A percentile compares a stretch with the other conserved stretches of the same genome.
Conservation (phyloP, 2,329 filamentous ascomycete genomes). For the Plectosphaerella plurivora region DNA sequence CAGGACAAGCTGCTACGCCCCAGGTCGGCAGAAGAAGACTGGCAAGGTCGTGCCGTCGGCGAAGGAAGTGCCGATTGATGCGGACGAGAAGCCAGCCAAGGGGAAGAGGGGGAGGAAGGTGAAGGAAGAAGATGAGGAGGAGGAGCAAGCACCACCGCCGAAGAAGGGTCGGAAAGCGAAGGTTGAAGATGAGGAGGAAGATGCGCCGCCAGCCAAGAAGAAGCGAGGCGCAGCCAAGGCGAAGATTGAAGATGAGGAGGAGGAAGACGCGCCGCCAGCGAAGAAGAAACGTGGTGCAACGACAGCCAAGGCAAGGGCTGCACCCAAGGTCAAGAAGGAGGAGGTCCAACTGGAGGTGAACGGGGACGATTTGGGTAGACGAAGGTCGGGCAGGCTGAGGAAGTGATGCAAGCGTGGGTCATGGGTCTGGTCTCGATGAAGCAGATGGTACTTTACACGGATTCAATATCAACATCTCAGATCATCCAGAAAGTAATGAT, state of each 20-base stretch:
- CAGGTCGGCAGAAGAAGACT: slow-evolving; percentile 78
- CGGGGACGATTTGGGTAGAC: slow-evolving; percentile 10
- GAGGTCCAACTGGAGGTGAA: slow-evolving; percentile 1
- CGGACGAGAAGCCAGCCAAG: slow-evolving; percentile 17
- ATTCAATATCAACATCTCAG: no score
- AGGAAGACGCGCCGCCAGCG: slow-evolving; percentile 1
- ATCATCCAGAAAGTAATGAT: no score
- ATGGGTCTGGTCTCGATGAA: no score
- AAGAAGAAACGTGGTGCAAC: neutral
- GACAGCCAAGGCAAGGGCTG: slow-evolving; percentile 1
- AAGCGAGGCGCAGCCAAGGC: slow-evolving; percentile 12
- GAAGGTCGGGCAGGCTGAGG: slow-evolving; percentile 23
- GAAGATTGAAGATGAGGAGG: slow-evolving; percentile 20
- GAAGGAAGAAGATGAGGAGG: slow-evolving; percentile 19
- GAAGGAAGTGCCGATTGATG: slow-evolving; percentile 36
- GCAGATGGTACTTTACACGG: no score
- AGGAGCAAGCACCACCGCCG: slow-evolving; percentile 15
- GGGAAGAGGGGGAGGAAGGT: slow-evolving; percentile 15
- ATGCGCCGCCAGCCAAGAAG: slow-evolving; percentile 13
- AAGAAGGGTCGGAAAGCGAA: slow-evolving; percentile 22
- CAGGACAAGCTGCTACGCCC: slow-evolving; percentile 85
- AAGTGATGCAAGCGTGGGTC: slow-evolving; percentile 5
- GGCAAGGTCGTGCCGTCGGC: slow-evolving; percentile 34
- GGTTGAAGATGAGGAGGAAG: slow-evolving; percentile 23
- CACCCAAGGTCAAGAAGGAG: slow-evolving; percentile 7